These are phyloP conservation scores for Aureobasidium melanogenum DNA, from an alignment of 2,329 filamentous ascomycete species.

Conservation along the genomic window DNA sequence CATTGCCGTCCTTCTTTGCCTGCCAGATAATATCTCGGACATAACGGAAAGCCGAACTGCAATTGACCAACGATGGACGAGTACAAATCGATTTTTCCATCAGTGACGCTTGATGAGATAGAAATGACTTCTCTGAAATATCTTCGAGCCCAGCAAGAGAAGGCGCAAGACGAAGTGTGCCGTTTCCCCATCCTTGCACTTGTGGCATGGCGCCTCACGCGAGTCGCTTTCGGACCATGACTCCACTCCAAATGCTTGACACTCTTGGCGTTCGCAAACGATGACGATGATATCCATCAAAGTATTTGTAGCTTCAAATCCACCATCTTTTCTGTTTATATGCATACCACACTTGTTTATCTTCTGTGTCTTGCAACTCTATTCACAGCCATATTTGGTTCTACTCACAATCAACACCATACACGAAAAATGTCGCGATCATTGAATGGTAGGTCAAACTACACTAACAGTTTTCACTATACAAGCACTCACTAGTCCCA, in stretches of 20 bases:
- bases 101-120: neutral
- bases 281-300: constrained; percentile 9
- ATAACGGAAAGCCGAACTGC: neutral
- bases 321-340: neutral
- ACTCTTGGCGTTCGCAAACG: neutral
- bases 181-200: neutral
- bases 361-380: neutral
- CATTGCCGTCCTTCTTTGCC: neutral
- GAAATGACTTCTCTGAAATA: neutral
- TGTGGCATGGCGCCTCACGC: neutral
- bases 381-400: neutral
- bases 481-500: constrained; percentile 18
- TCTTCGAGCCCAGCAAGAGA: neutral
- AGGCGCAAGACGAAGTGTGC: neutral
- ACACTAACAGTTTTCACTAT: too few species aligned
- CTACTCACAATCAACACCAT: constrained; percentile 14
- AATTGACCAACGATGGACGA: neutral
- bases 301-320: neutral
- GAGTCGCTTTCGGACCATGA: neutral
- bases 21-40: neutral
- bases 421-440: constrained; percentile 26
- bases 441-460: constrained; percentile 21
- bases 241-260: constrained; percentile 3
- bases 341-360: neutral
- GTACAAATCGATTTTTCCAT: neutral